Percentiles rank a stretch among this genome's conserved stretches.
phyloP scores from a whole-genome alignment of 257 asterid species.

The Solanum arcanum region DNA sequence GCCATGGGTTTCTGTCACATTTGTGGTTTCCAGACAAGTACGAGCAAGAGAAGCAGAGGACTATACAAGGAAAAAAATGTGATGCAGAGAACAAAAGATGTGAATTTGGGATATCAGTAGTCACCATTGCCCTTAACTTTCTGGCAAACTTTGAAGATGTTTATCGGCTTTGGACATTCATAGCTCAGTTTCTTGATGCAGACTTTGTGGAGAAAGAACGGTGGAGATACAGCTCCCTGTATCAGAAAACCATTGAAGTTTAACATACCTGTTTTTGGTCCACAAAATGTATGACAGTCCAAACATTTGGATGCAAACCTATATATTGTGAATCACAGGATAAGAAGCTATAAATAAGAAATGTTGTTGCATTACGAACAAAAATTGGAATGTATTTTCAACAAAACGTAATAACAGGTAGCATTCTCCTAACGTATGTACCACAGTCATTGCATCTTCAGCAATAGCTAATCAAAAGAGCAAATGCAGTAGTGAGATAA shows the following conservation, averaged over 20 bases:
- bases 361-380: neutral
- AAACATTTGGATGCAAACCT: neutral
- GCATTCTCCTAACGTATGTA: neutral
- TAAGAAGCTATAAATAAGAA: neutral
- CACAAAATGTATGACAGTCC: neutral
- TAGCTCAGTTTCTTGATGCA: constrained; percentile 82
- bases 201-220: constrained; percentile 92
- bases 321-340: neutral
- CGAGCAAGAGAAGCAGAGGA: constrained; percentile 30
- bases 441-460: neutral
- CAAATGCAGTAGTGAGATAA: neutral
- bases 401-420: neutral
- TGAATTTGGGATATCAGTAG: constrained; percentile 34
- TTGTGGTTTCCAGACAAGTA: constrained; percentile 54
- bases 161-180: constrained; percentile 70
- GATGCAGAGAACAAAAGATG: constrained; percentile 10
- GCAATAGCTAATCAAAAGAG: neutral
- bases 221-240: constrained; percentile 85
- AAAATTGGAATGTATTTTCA: neutral
- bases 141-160: constrained; percentile 74
- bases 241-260: constrained; percentile 70
- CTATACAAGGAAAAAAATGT: constrained; percentile 16
- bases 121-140: constrained; percentile 64
- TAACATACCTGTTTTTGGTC: neutral
- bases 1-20: constrained; percentile 46